Conservation (phyloP, 2,329 filamentous ascomycete genomes). For the Fusarium sublunatum region DNA sequence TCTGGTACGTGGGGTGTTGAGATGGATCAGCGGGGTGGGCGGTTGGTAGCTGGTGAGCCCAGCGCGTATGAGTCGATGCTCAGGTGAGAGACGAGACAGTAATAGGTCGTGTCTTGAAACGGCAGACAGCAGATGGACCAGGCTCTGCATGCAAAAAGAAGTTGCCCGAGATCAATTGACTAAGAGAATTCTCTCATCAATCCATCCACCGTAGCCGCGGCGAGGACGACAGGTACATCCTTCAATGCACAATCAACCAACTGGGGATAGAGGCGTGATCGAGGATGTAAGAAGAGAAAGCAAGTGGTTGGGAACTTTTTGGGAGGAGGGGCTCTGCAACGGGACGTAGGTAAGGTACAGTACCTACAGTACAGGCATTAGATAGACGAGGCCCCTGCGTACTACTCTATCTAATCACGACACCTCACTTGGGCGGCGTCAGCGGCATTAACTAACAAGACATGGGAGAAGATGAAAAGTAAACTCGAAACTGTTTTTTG, state of each 20-base stretch:
- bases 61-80: conserved; percentile 43
- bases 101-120: conserved; percentile 13
- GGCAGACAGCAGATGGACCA: conserved; percentile 16
- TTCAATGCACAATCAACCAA: conserved; percentile 26
- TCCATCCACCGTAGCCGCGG: conserved; percentile 33
- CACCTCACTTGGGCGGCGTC: conserved; percentile 25
- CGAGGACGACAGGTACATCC: conserved; percentile 30
- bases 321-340: conserved; percentile 36
- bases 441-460: conserved; percentile 13
- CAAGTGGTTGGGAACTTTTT: conserved; percentile 36
- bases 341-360: not conserved
- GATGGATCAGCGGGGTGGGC: conserved; percentile 40
- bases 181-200: conserved; percentile 25
- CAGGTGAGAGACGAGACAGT: conserved; percentile 37
- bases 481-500: conserved; percentile 13
- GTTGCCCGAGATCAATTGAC: conserved; percentile 30
- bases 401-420: conserved; percentile 22
- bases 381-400: conserved; percentile 29
- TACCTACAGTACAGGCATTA: conserved; percentile 23
- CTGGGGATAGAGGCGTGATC: conserved; percentile 26
- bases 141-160: conserved; percentile 25
- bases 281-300: conserved; percentile 34
- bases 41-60: conserved; percentile 19
- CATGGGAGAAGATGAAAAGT: not conserved
- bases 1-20: conserved; percentile 37